These are phyloP conservation scores for Actinomortierella ambigua DNA, from an alignment of 371 early-diverging fungal species.

Conservation along the genomic window DNA sequence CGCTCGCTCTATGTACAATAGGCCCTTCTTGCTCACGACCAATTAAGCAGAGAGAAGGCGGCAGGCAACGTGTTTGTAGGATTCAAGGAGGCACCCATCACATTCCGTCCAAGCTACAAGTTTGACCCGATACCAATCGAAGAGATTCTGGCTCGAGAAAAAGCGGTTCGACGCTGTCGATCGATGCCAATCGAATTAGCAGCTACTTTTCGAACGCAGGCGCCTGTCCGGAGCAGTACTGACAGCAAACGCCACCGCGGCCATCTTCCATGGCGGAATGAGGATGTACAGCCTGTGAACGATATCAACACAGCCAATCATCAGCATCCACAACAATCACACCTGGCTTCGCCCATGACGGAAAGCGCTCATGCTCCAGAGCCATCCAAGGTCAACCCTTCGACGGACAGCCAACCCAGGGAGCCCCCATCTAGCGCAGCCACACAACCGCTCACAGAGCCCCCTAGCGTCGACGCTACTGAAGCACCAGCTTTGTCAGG, in stretches of 20 bases:
- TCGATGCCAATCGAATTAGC: constrained; percentile 1
- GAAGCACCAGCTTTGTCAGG: background rate
- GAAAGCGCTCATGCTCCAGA: too few relatives aligned
- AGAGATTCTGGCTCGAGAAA: constrained; percentile 2
- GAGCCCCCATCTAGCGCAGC: too few relatives aligned
- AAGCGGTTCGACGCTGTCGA: background rate
- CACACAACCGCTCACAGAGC: too few relatives aligned
- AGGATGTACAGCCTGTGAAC: background rate
- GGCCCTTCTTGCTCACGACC: constrained; percentile 65
- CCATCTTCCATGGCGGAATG: too few relatives aligned
- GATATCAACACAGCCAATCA: constrained; percentile 20
- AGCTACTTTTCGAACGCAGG: too few relatives aligned
- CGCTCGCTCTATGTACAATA: constrained; percentile 19
- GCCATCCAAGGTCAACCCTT: too few relatives aligned
- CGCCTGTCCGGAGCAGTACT: too few relatives aligned
- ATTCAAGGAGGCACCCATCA: constrained; percentile 80
- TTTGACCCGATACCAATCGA: constrained; percentile 56
- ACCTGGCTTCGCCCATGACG: too few relatives aligned
- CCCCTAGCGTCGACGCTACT: constrained; percentile 1
- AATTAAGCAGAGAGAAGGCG: constrained; percentile 57
- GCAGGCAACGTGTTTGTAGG: constrained; percentile 56
- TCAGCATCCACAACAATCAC: constrained; percentile 7
- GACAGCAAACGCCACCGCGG: too few relatives aligned
- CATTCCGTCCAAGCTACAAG: constrained; percentile 90
- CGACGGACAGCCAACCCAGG: too few relatives aligned